Evolutionary conservation across 768 basidiomycete species (phyloP), one percentile per base, ranked within the genome.

Genomic region (Favolaschia claudopus): DNA sequence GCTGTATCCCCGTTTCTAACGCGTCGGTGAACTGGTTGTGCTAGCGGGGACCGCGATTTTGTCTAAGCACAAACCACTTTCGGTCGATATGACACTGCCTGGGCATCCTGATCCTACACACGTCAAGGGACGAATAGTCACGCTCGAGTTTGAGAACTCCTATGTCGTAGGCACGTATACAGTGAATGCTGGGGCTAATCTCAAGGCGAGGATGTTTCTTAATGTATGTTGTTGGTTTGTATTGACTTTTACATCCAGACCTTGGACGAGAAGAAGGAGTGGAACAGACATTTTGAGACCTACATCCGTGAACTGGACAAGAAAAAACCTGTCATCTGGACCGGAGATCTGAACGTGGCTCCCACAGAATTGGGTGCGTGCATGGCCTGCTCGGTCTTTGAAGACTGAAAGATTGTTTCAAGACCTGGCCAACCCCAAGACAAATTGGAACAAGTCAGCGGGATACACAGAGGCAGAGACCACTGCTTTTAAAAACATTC

Each of bases 381-480:
- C 12, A 51, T 42, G 22, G 17, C n/a, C 42, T 32, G 29, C 31
- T 44, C 14, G 22, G 8, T 9, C 22, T 47, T 27, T 32, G 29
- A 20, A 42, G 32, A 24, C 42, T 29, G 45, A 43, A 15, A 44
- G 38, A 10, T 5, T 19, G 12, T 56, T 25, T 29, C 17, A 61
- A 91, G 91, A 93, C 69, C 81, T 93, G 17, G 64, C 85, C 12
- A 89, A 92, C 63, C 74, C 88, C 0, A 86, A 88, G 54, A 64
- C 78, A 45, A 93, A 94, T 67, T 94, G 92, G 92, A 94, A 95
- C 72, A 95, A 95, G 70, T 87, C 89, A 0, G 78, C 93, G 2
- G 93, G 93, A 0, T 92, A 93, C 70, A 95, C 93, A 0, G 85
- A 91, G 67, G 85, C 82, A 8, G 94, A 96, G 75, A 93, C 89